A percentile compares a stretch with the other conserved stretches of the same genome.
These are phyloP conservation scores for Anisodus acutangulus DNA, from an alignment of 257 asterid species.

Conservation along the genomic window DNA sequence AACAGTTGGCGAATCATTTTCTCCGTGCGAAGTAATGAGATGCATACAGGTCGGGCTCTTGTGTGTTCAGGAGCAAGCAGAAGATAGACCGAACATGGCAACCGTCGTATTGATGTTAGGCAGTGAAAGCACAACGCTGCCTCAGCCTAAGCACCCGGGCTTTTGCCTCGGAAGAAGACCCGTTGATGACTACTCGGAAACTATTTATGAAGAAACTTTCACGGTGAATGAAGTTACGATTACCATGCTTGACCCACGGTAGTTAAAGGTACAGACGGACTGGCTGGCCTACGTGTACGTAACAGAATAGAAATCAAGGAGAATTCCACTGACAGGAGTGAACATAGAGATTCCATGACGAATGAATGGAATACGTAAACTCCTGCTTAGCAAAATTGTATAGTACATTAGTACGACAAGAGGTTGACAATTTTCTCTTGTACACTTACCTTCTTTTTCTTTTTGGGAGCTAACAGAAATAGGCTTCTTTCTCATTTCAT, in stretches of 20 bases:
- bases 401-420: neutral
- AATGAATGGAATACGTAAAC: neutral
- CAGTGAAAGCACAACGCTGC: constrained; percentile 42
- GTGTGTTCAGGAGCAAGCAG: constrained; percentile 57
- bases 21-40: constrained; percentile 37
- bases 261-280: constrained; percentile 12
- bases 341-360: neutral
- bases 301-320: constrained; percentile 5
- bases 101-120: constrained; percentile 50
- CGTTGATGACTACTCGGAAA: constrained; percentile 38
- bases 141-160: constrained; percentile 56
- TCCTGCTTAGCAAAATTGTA: neutral
- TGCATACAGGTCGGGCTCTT: constrained; percentile 55
- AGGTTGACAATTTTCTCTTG: constrained; percentile 20
- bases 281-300: neutral
- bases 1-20: constrained; percentile 28
- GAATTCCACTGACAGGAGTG: neutral
- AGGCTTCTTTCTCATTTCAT: neutral
- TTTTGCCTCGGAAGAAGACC: constrained; percentile 48
- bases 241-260: constrained; percentile 46
- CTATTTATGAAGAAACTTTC: constrained; percentile 41
- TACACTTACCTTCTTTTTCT: neutral
- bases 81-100: constrained; percentile 56
- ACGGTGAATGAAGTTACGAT: constrained; percentile 49
- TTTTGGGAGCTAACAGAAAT: neutral